Conservation (phyloP, 257 asterid species). For the Vinca minor region DNA sequence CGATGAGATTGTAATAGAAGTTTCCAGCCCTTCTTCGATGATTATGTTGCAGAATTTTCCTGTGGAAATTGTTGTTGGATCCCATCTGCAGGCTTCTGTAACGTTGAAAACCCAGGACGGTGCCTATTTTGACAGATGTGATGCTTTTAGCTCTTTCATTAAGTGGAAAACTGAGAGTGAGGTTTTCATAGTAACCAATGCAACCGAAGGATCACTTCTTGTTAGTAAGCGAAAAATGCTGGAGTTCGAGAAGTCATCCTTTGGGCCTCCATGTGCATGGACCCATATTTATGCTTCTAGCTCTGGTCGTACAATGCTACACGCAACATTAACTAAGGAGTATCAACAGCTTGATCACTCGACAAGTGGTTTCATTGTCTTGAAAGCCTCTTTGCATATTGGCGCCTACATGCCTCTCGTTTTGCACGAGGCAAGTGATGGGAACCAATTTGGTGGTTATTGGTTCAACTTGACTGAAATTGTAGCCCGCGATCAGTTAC, state of each 20-base stretch:
- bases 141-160: constrained; percentile 60
- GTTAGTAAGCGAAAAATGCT: constrained; percentile 32
- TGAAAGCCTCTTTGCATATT: constrained; percentile 54
- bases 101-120: constrained; percentile 62
- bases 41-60: constrained; percentile 64
- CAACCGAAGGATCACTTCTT: constrained; percentile 27
- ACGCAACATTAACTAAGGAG: constrained; percentile 59
- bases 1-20: constrained; percentile 65
- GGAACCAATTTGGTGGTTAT: constrained; percentile 92
- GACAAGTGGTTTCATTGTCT: constrained; percentile 38
- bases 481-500: constrained; percentile 39
- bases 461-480: constrained; percentile 47
- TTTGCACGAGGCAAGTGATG: constrained; percentile 73
- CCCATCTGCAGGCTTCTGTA: constrained; percentile 61
- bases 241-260: constrained; percentile 20
- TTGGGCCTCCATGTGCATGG: constrained; percentile 77
- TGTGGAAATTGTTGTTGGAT: constrained; percentile 64
- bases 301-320: constrained; percentile 58
- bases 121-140: constrained; percentile 57
- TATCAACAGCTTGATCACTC: constrained; percentile 43
- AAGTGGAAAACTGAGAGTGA: constrained; percentile 72
- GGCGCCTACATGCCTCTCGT: constrained; percentile 66
- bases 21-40: constrained; percentile 64
- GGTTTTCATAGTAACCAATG: constrained; percentile 49
- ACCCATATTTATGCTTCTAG: constrained; percentile 54